Evolutionary conservation across 2,329 filamentous ascomycete species (phyloP).

Genomic region (Talaromyces rugulosus): DNA sequence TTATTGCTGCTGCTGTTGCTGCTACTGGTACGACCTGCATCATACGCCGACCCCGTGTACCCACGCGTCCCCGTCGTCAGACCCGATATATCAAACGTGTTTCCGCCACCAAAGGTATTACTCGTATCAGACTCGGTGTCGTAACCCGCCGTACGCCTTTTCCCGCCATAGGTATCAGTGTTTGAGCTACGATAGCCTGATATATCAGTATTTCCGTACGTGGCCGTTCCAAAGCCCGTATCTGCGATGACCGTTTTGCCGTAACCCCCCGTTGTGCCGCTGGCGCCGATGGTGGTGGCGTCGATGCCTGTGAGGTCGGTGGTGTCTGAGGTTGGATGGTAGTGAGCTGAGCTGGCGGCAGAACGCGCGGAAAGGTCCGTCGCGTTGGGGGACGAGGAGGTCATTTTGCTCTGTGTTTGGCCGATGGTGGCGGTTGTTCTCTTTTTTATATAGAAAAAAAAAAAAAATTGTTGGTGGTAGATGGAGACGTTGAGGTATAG

Average conservation of each 20-base stretch:
- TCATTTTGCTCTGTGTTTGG: slow-evolving; percentile 1
- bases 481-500: no score
- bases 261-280: background rate
- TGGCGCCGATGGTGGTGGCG: background rate
- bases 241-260: background rate
- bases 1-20: no score
- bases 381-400: background rate
- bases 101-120: background rate
- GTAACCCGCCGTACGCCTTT: background rate
- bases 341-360: background rate
- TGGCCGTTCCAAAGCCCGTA: slow-evolving; percentile 1
- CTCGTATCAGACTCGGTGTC: background rate
- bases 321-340: background rate
- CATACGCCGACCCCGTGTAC: slow-evolving; percentile 3
- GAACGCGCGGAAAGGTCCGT: background rate
- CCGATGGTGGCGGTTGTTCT: background rate
- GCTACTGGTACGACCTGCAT: background rate
- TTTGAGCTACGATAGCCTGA: slow-evolving; percentile 4
- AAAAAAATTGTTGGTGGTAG: no score
- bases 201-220: slow-evolving; percentile 3
- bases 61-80: background rate
- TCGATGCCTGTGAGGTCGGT: slow-evolving; percentile 3
- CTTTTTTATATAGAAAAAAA: background rate
- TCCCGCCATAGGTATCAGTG: slow-evolving; percentile 2
- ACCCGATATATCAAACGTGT: background rate